These are phyloP conservation scores for Postia placenta DNA, from an alignment of 768 basidiomycete genomes.

Conservation along the genomic window DNA sequence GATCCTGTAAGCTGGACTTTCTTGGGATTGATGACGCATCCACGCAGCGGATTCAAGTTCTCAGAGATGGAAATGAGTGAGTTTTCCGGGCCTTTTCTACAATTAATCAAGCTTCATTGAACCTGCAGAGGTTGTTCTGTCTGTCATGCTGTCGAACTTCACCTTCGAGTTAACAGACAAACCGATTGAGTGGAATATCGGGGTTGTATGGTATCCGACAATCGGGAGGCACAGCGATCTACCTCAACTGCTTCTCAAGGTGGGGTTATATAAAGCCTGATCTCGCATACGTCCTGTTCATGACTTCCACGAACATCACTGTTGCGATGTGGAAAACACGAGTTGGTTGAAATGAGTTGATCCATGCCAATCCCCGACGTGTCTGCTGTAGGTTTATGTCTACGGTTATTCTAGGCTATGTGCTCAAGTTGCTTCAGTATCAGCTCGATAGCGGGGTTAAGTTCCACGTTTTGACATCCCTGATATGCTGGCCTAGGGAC, in stretches of 20 bases:
- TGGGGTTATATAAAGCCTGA: slow-evolving; percentile 2
- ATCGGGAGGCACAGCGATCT: not conserved
- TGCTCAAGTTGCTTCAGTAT: no score
- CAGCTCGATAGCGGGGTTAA: no score
- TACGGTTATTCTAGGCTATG: no score
- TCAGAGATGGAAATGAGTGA: slow-evolving; percentile 1
- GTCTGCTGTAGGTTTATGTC: no score
- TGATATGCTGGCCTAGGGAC: no score
- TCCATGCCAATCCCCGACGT: no score
- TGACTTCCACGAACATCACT: no score
- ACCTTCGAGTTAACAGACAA: not conserved
- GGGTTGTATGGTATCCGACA: not conserved
- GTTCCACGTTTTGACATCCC: no score
- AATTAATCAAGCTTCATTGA: not conserved
- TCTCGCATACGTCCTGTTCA: no score
- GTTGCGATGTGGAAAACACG: no score
- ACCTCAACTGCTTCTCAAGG: slow-evolving; percentile 4
- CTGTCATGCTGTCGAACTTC: not conserved
- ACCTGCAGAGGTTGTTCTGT: not conserved
- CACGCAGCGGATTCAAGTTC: not conserved
- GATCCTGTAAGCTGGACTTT: not conserved
- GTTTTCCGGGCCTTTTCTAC: not conserved
- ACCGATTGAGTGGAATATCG: slow-evolving; percentile 1
- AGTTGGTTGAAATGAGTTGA: no score
- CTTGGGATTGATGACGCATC: no score